phyloP scores from a whole-genome alignment of 441 rosid genomes.

The Eutrema salsugineum region DNA sequence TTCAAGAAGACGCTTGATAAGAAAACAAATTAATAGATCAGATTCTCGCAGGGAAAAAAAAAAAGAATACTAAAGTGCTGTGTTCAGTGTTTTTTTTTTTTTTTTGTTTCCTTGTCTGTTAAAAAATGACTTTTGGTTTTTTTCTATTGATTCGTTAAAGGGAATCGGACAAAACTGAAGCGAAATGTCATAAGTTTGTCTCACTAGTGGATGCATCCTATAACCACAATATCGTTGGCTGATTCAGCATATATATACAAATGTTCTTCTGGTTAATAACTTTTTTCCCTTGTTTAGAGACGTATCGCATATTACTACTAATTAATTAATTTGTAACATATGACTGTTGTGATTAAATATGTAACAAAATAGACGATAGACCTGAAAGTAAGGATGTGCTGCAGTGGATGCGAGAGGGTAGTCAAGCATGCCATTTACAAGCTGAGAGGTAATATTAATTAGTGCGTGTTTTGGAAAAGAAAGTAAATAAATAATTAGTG shows the following conservation, averaged over 20 bases:
- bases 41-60: constrained; percentile 15
- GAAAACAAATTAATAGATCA: constrained; percentile 3
- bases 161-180: constrained; percentile 26
- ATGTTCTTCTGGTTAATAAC: neutral
- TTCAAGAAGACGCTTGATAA: neutral
- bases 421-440: constrained; percentile 82
- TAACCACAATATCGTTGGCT: constrained; percentile 14
- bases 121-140: constrained; percentile 13
- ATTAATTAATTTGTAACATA: neutral
- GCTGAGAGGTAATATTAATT: constrained; percentile 59
- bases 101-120: neutral
- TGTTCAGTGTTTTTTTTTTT: neutral
- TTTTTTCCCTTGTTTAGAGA: neutral
- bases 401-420: constrained; percentile 89
- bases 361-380: constrained; percentile 66
- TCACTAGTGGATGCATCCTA: constrained; percentile 38
- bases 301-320: neutral
- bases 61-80: constrained; percentile 1
- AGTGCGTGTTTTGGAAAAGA: neutral
- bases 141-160: constrained; percentile 11
- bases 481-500: neutral
- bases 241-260: constrained; percentile 11
- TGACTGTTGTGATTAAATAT: neutral
- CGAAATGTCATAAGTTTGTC: constrained; percentile 29
- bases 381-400: constrained; percentile 95